Base-by-base conservation (phyloP, 75 land plant genomes). In the Picea glauca region DNA sequence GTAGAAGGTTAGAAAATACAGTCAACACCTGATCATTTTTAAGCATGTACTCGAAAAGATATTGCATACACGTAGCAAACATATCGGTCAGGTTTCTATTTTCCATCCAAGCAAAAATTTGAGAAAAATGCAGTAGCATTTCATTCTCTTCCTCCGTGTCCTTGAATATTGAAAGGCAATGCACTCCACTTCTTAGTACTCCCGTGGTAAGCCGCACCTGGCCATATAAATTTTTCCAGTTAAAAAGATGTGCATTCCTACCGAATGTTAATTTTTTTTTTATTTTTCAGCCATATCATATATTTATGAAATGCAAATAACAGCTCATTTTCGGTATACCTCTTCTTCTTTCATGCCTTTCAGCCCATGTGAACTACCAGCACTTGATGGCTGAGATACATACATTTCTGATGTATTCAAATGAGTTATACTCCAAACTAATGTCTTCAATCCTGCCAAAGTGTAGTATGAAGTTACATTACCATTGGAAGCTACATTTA, bases 301-400 rank as follows among this genome's bases (percentile, higher is more conserved):
- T 43, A 20, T 3, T 26, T 6, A 18, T 7, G 21, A 68, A 40
- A 68, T 33, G 21, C n/a, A 50, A 13, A 6, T 11, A 70, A n/a
- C 12, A 70, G 13, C 4, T n/a, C 11, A 2, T 50, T 50, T n/a
- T 43, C 13, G 58, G 40, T 76, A 62, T 78, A 95, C 99, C 98
- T 98, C 99, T 76, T 98, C 96, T 76, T 98, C 99, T 73, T 94
- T 89, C 94, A 97, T 88, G 68, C 99, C 98, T 83, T 92, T 91
- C 62, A 91, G 86, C 67, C 83, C 85, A 74, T 85, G 85, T 21
- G 91, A 72, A 38, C 46, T 80, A 32, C 77, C 81, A 31, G 82
- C 77, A 83, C 76, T 88, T 32, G 90, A 78, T 3, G 88, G 15
- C 35, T 85, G 86, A n/a, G 83, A 83, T n/a, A 63, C 84, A 58